phyloP scores from a whole-genome alignment of 2,329 filamentous ascomycete species.

The Arthrobotrys sinensis region DNA sequence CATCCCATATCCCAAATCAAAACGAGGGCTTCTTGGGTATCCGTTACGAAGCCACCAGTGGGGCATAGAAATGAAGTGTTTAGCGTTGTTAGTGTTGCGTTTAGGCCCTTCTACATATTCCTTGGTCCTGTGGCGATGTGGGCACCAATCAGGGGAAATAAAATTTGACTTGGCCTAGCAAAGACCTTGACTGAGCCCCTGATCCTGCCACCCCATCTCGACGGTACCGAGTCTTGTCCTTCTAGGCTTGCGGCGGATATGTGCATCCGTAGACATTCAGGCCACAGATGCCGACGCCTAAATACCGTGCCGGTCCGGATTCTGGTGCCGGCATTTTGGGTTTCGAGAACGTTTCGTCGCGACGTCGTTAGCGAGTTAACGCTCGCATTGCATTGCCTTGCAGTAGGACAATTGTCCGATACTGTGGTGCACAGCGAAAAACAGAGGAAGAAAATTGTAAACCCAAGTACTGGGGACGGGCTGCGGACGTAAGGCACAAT shows the following conservation, averaged over 20 bases:
- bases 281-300: conserved; percentile 31
- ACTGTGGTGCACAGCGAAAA: too few relatives aligned
- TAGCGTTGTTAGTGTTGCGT: conserved; percentile 53
- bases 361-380: not conserved
- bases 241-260: conserved; percentile 31
- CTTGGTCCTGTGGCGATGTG: conserved; percentile 44
- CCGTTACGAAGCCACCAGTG: conserved; percentile 33
- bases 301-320: conserved; percentile 17
- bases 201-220: conserved; percentile 32
- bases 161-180: conserved; percentile 6
- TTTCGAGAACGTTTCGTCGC: conserved; percentile 11
- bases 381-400: too few relatives aligned
- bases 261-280: conserved; percentile 24
- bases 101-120: conserved; percentile 41
- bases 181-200: conserved; percentile 35
- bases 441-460: not conserved
- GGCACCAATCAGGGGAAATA: conserved; percentile 53
- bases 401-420: too few relatives aligned
- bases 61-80: conserved; percentile 42
- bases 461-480: not conserved
- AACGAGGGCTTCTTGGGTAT: conserved; percentile 26
- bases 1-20: conserved; percentile 29
- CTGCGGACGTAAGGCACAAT: not conserved
- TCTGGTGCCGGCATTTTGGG: not conserved
- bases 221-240: conserved; percentile 38